Evolutionary conservation across 805 yeast genomes (phyloP).

Genomic region (Wickerhamomyces kurtzmanii): DNA sequence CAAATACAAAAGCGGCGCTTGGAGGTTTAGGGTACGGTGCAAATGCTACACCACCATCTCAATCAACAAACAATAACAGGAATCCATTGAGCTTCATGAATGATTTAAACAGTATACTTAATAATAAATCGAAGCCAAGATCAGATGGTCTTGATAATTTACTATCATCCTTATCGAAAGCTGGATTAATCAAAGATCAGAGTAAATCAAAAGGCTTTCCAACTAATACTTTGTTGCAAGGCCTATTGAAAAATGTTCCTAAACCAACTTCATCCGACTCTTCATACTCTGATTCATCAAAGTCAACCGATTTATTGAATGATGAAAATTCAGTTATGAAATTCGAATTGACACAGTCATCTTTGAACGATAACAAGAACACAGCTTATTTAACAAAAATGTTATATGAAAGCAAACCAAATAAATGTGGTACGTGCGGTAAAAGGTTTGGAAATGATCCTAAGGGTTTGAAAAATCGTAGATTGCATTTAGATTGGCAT

Average conservation of each 20-base stretch:
- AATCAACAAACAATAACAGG: neutral
- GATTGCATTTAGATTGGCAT: slow-evolving; percentile 91
- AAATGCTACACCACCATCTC: slow-evolving; percentile 1
- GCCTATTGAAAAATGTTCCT: neutral
- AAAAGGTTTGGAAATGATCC: slow-evolving; percentile 62
- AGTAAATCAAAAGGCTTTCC: too few relatives aligned
- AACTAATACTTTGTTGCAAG: too few relatives aligned
- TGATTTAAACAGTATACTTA: too few relatives aligned
- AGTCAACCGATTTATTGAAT: slow-evolving; percentile 2
- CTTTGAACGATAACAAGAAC: slow-evolving; percentile 15
- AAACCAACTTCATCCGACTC: neutral
- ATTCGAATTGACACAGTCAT: slow-evolving; percentile 23
- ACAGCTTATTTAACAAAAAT: slow-evolving; percentile 19
- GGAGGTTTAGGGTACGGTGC: neutral
- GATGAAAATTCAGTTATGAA: slow-evolving; percentile 7
- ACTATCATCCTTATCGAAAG: too few relatives aligned
- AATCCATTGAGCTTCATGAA: slow-evolving; percentile 10
- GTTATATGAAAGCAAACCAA: slow-evolving; percentile 51
- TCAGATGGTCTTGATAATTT: too few relatives aligned
- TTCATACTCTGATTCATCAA: slow-evolving; percentile 1
- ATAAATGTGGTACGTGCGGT: slow-evolving; percentile 86
- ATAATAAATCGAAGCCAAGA: too few relatives aligned
- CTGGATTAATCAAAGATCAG: too few relatives aligned
- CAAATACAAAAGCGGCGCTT: neutral
- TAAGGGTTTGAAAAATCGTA: slow-evolving; percentile 41